Evolutionary conservation across 495 filamentous ascomycete genomes (phyloP), one percentile per base, ranked within the genome.

Genomic region (Daldinia caldariorum): DNA sequence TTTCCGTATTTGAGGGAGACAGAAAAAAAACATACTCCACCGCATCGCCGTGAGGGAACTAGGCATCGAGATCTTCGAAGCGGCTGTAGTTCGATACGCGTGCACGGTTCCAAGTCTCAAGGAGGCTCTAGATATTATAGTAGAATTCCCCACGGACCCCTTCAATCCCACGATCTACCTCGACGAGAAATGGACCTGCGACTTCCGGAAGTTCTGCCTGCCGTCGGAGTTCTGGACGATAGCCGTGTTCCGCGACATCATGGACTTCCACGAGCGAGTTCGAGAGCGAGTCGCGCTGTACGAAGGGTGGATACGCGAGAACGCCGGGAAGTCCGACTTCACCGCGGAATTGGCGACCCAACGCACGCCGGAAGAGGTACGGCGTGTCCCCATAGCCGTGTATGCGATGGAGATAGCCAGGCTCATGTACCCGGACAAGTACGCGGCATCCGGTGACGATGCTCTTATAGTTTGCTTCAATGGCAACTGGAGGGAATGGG

Each of bases 31-130:
- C n/a, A n/a, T 62, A 12, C 18, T 54, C 13, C 16, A 54, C 16
- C 0, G 22, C 14, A 7, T 31, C 6, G 22, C 13, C 31, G 20
- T 3, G 12, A 62, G 38, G 2, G 35, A 53, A 38, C 4, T 62
- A 8, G 60, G 60, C 13, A 6, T 3, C 9, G 49, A 32, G 9
- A 16, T 41, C n/a, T 13, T 54, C 13, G 6, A 39, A 41, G 47
- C 22, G 3, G 47, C 60, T 3, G 7, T 29, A 3, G 20, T 37
- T 2, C 45, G 60, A 5, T 62, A 62, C 13, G 60, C 60, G 18
- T 31, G 60, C 13, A 26, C 60, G 14, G 13, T n/a, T 14, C 60
- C 47, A n/a, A 31, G 20, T 4, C 26, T 62, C 3, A 53, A 18
- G 9, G n/a, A 20, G 12, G 16, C 8, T 5, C 13, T 29, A 6